Base-by-base conservation (phyloP, 805 yeast genomes). In the Spathaspora hagerdaliae region DNA sequence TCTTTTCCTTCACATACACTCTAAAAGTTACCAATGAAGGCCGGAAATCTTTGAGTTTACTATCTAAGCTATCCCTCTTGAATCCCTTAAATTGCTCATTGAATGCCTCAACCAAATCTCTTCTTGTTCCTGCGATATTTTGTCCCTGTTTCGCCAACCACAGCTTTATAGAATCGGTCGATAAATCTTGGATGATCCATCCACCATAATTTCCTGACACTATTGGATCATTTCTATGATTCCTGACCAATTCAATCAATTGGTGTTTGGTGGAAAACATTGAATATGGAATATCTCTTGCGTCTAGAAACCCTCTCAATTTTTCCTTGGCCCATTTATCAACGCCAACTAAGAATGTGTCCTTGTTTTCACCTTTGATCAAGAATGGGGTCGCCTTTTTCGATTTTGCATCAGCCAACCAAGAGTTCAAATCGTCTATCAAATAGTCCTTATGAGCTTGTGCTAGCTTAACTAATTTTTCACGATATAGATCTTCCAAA, bases 271-370 rank as follows among this genome's bases (percentile, higher is more conserved):
- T 70, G 2, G 76, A 60, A 43, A 73, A 65, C 2, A 57, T 41
- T 24, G 77, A 69, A 42, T 67, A 58, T 11, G 65, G 50, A 29
- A 77, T 63, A 31, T 64, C 69, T 48, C 81, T 69, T 2, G 68
- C 57, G 27, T 65, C 63, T 36, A 77, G 55, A 46, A 73, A 77
- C 4, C 64, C 58, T 50, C 60, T 71, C 47, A 77, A 61, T 44
- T 72, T 67, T 14, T 67, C 71, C 51, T 71, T 71, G 15, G 77
- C 62, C 82, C 81, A 77, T 9, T 57, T 54, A 38, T 75, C 74
- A 41, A 76, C 59, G 33, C 74, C 77, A 36, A 71, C 60, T 39
- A 73, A 57, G 51, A 77, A 74, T 1, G 78, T 71, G 49, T 73
- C 75, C 55, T 39, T 49, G 31, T 69, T 61, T 26, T 63, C 69